Conservation (phyloP, 2,329 filamentous ascomycete species). For the Pseudogymnoascus sp. region DNA sequence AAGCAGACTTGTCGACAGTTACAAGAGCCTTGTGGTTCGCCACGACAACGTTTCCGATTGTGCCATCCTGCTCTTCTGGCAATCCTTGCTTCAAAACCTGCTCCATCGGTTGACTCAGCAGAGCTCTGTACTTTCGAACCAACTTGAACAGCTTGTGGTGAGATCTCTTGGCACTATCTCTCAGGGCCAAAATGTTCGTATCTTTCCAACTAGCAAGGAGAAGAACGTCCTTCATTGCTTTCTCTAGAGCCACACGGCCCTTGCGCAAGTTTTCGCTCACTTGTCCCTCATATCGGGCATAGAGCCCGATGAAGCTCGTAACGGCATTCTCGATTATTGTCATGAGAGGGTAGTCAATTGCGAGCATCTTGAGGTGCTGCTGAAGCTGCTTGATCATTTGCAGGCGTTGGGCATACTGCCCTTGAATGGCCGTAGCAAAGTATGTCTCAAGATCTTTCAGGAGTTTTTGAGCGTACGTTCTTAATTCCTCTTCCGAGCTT, state of each 20-base stretch:
- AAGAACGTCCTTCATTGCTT: conserved; percentile 86
- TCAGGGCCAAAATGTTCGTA: conserved; percentile 82
- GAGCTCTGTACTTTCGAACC: conserved; percentile 77
- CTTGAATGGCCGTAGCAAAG: conserved; percentile 69
- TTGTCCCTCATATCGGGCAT: conserved; percentile 59
- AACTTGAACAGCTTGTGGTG: conserved; percentile 89
- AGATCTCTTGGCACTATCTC: conserved; percentile 82
- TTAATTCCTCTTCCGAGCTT: conserved; percentile 51
- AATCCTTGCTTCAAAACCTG: conserved; percentile 53
- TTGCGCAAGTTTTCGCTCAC: conserved; percentile 59
- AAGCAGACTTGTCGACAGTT: conserved; percentile 22
- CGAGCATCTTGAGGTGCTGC: conserved; percentile 57
- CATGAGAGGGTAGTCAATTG: conserved; percentile 52
- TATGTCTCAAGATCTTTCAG: conserved; percentile 74
- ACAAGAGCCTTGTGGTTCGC: conserved; percentile 11
- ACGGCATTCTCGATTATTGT: conserved; percentile 56
- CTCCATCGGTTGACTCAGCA: conserved; percentile 71
- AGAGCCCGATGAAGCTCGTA: conserved; percentile 70
- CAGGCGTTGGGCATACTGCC: conserved; percentile 71
- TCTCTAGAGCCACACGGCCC: conserved; percentile 72
- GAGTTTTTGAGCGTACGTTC: conserved; percentile 58
- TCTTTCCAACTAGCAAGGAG: conserved; percentile 96
- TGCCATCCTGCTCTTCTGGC: conserved; percentile 36
- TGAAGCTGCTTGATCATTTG: conserved; percentile 59
- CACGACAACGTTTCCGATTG: conserved; percentile 6